Percentiles rank a stretch among this genome's conserved stretches.
Evolutionary conservation across 345 rosid genomes (phyloP).

Genomic region (Rhizophora apiculata): DNA sequence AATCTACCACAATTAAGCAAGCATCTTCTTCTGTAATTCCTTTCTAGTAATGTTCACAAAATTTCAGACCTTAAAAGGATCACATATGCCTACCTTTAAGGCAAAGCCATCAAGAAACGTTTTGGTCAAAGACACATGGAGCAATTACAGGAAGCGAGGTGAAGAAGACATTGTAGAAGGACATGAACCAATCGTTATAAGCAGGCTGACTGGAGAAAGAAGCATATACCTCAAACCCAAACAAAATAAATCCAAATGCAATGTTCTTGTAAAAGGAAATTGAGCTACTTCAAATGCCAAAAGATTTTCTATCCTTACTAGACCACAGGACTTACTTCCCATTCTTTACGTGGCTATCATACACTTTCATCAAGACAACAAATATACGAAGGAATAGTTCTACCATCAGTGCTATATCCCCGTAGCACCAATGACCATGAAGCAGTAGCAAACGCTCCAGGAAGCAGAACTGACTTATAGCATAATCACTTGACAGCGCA

Average conservation of each 20-base stretch:
- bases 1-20: no score
- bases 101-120: constrained; percentile 82
- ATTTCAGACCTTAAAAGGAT: background rate
- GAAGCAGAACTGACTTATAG: constrained; percentile 82
- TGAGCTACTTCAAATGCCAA: background rate
- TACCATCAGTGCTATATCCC: constrained; percentile 91
- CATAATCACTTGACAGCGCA: constrained; percentile 90
- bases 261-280: constrained; percentile 90
- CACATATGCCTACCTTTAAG: constrained; percentile 56
- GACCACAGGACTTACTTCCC: background rate
- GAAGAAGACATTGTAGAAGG: constrained; percentile 90
- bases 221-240: constrained; percentile 90
- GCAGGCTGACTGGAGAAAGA: constrained; percentile 93
- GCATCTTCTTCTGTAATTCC: background rate
- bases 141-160: constrained; percentile 97
- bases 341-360: no score
- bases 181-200: constrained; percentile 94
- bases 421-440: constrained; percentile 98
- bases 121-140: constrained; percentile 90
- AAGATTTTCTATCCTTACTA: background rate
- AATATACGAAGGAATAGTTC: constrained; percentile 4
- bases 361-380: no score
- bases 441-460: constrained; percentile 78
- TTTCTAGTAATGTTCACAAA: background rate
- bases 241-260: constrained; percentile 81